Percentiles rank a stretch among this genome's conserved stretches.
Conservation (phyloP, 371 early-diverging fungal genomes). For the Mortierella sp. region DNA sequence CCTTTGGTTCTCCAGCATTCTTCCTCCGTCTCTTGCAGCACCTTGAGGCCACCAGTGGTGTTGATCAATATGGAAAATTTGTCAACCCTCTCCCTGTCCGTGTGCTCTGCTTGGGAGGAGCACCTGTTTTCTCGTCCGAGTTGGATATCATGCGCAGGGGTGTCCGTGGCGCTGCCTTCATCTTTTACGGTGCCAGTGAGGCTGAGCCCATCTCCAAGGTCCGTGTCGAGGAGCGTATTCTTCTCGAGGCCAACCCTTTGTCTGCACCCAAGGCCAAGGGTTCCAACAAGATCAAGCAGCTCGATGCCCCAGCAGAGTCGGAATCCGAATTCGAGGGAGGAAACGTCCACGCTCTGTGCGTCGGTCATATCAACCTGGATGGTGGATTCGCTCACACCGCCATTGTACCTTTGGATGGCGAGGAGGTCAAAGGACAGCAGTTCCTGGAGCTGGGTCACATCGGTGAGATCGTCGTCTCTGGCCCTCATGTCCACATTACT, state of each 20-base stretch:
- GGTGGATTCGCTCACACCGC: constrained; percentile 51
- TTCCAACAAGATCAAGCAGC: constrained; percentile 31
- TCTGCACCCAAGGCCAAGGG: constrained; percentile 21
- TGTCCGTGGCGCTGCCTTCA: constrained; percentile 51
- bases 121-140: constrained; percentile 55
- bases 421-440: constrained; percentile 28
- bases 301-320: constrained; percentile 25
- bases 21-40: constrained; percentile 51
- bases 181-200: constrained; percentile 57
- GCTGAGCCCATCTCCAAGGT: constrained; percentile 58
- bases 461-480: constrained; percentile 55
- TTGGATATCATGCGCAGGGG: constrained; percentile 52
- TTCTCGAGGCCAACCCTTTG: constrained; percentile 37
- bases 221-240: constrained; percentile 52
- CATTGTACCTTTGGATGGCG: constrained; percentile 39
- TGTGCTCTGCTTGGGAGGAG: constrained; percentile 51
- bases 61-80: constrained; percentile 48
- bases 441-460: constrained; percentile 50
- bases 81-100: constrained; percentile 45
- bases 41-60: constrained; percentile 39
- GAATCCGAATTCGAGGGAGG: constrained; percentile 48
- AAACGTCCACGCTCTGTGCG: constrained; percentile 51
- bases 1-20: constrained; percentile 54
- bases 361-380: constrained; percentile 51
- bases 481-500: constrained; percentile 57